These are phyloP conservation scores for Ambrosia trifida DNA, from an alignment of 129 eudicot genomes.

Conservation along the genomic window DNA sequence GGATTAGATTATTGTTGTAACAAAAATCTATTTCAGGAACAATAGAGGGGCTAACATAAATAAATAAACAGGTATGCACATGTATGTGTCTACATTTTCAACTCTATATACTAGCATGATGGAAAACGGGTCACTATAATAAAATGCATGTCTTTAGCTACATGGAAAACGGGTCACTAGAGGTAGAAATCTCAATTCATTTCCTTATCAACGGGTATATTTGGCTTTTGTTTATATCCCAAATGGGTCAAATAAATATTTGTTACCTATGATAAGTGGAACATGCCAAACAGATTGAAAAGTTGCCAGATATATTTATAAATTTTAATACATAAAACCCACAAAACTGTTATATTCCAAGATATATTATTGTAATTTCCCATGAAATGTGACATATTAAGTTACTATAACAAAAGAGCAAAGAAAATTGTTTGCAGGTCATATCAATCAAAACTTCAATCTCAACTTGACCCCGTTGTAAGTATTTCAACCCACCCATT, in stretches of 20 bases:
- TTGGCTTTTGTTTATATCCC: too few relatives aligned
- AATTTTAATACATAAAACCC: neutral
- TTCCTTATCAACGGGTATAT: too few relatives aligned
- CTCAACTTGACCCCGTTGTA: neutral
- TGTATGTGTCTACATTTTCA: too few relatives aligned
- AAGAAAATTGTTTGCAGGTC: neutral
- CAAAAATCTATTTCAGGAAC: neutral
- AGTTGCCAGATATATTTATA: too few relatives aligned
- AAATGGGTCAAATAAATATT: too few relatives aligned
- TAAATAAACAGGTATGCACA: too few relatives aligned
- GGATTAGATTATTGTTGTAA: neutral
- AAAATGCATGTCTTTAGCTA: too few relatives aligned
- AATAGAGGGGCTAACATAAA: too few relatives aligned
- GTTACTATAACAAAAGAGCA: neutral
- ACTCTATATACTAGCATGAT: too few relatives aligned
- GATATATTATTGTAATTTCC: neutral
- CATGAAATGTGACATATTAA: neutral
- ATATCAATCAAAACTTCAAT: neutral
- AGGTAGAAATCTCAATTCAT: too few relatives aligned
- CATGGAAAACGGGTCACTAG: too few relatives aligned
- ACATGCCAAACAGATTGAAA: neutral
- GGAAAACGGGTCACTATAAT: too few relatives aligned
- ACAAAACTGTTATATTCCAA: neutral
- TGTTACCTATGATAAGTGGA: neutral
- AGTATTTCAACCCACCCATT: neutral